phyloP scores from a whole-genome alignment of 1,284 basidiomycete species.

The Erythrobasidium hasegawianum region DNA sequence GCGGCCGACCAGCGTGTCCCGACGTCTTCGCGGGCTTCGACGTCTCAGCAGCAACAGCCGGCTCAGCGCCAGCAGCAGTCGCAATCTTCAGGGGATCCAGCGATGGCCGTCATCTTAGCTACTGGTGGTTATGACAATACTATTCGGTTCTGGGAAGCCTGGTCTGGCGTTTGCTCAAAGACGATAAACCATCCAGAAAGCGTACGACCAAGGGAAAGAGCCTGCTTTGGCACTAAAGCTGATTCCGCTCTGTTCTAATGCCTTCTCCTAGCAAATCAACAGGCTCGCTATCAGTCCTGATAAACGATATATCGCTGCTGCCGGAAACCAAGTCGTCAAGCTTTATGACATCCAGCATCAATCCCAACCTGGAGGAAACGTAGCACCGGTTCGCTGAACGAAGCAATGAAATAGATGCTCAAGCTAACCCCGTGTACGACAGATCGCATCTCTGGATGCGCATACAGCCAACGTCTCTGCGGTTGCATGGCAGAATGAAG shows the following conservation, averaged over 20 bases:
- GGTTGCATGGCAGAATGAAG: conserved; percentile 92
- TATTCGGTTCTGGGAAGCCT: conserved; percentile 98
- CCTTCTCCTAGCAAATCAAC: conserved; percentile 85
- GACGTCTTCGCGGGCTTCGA: conserved; percentile 19
- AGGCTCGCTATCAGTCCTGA: conserved; percentile 94
- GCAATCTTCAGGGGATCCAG: conserved; percentile 41
- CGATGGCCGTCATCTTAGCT: conserved; percentile 49
- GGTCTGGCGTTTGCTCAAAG: conserved; percentile 95
- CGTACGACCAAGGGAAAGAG: conserved; percentile 49
- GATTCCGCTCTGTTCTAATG: too few species aligned
- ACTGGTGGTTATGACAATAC: conserved; percentile 80
- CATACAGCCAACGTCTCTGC: conserved; percentile 92
- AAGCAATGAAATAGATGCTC: background rate
- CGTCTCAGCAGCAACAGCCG: conserved; percentile 24
- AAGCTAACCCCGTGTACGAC: conserved; percentile 2
- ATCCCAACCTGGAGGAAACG: conserved; percentile 30
- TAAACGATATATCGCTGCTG: conserved; percentile 85
- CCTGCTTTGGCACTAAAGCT: background rate
- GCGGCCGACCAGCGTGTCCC: conserved; percentile 28
- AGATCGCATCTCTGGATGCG: conserved; percentile 82
- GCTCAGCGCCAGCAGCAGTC: conserved; percentile 40
- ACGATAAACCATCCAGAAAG: conserved; percentile 67
- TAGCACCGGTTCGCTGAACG: conserved; percentile 6
- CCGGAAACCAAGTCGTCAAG: conserved; percentile 89
- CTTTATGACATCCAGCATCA: conserved; percentile 68